Evolutionary conservation across 768 basidiomycete genomes (phyloP).

Genomic region (Brasilioporus rufonigricans): DNA sequence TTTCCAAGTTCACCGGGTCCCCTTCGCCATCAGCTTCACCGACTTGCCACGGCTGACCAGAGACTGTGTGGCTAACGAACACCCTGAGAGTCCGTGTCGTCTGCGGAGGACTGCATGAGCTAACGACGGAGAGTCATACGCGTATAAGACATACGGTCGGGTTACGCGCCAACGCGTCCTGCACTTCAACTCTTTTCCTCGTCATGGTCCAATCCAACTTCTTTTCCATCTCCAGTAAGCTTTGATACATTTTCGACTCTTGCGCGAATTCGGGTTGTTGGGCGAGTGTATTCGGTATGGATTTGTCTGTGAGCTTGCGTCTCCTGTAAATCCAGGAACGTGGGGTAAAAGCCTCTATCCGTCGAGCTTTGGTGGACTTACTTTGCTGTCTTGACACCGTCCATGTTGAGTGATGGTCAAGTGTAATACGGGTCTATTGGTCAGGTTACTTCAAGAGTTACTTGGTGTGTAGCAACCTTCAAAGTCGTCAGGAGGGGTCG

Average conservation of each 20-base stretch:
- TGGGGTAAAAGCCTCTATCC: background rate
- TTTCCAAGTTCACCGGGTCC: slow-evolving; percentile 59
- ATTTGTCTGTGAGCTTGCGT: slow-evolving; percentile 78
- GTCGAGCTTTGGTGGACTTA: slow-evolving; percentile 7
- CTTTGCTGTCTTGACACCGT: slow-evolving; percentile 36
- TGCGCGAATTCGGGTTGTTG: slow-evolving; percentile 72
- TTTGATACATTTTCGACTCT: slow-evolving; percentile 85
- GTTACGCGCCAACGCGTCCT: slow-evolving; percentile 77
- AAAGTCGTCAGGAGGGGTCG: background rate
- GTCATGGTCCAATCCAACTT: slow-evolving; percentile 95
- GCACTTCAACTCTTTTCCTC: slow-evolving; percentile 86
- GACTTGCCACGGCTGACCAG: slow-evolving; percentile 83
- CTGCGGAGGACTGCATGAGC: slow-evolving; percentile 37
- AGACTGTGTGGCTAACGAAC: slow-evolving; percentile 86
- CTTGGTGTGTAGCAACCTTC: background rate
- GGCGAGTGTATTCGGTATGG: slow-evolving; percentile 71
- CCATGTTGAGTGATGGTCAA: slow-evolving; percentile 14
- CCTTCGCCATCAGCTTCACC: slow-evolving; percentile 36
- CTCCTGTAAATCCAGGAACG: slow-evolving; percentile 41
- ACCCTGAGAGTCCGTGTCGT: slow-evolving; percentile 80
- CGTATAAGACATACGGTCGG: slow-evolving; percentile 45
- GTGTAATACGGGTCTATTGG: background rate
- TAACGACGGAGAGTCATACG: background rate
- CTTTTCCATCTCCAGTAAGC: slow-evolving; percentile 83
- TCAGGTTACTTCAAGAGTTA: too few species aligned